phyloP scores from a whole-genome alignment of 148 eudicot species.

The Beta vulgaris region DNA sequence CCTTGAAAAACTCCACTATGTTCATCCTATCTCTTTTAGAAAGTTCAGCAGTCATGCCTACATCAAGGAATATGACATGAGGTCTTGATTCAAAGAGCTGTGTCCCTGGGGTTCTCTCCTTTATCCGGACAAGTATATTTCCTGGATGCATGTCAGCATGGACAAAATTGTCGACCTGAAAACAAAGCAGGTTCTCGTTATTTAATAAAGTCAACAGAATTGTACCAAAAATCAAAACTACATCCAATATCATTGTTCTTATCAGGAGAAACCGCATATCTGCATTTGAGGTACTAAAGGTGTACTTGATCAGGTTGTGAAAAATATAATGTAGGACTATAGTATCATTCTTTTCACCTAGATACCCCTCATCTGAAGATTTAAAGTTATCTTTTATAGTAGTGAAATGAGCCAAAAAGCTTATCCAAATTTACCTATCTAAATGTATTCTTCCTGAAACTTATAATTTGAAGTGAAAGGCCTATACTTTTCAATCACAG shows the following conservation, averaged over 20 bases:
- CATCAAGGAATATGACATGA: constrained; percentile 84
- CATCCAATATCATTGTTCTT: background rate
- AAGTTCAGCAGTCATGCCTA: constrained; percentile 95
- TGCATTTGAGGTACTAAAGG: background rate
- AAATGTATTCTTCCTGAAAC: background rate
- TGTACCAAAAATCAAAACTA: background rate
- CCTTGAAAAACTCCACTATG: constrained; percentile 77
- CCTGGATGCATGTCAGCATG: constrained; percentile 99
- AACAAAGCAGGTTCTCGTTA: constrained; percentile 13
- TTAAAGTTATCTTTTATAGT: background rate
- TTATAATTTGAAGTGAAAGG: background rate
- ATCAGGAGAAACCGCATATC: background rate
- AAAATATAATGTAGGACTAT: background rate
- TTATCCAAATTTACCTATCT: background rate
- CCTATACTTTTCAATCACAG: background rate
- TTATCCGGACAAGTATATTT: constrained; percentile 72
- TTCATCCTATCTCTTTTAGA: constrained; percentile 53
- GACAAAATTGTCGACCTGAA: constrained; percentile 88
- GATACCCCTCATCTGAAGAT: background rate
- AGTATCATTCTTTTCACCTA: background rate
- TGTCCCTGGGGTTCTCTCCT: constrained; percentile 37
- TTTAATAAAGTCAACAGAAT: background rate
- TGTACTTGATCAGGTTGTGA: background rate
- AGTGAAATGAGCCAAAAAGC: background rate
- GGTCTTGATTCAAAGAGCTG: constrained; percentile 57